These are phyloP conservation scores for Fragosphaeria purpurea DNA, from an alignment of 2,329 filamentous ascomycete species.

Conservation along the genomic window DNA sequence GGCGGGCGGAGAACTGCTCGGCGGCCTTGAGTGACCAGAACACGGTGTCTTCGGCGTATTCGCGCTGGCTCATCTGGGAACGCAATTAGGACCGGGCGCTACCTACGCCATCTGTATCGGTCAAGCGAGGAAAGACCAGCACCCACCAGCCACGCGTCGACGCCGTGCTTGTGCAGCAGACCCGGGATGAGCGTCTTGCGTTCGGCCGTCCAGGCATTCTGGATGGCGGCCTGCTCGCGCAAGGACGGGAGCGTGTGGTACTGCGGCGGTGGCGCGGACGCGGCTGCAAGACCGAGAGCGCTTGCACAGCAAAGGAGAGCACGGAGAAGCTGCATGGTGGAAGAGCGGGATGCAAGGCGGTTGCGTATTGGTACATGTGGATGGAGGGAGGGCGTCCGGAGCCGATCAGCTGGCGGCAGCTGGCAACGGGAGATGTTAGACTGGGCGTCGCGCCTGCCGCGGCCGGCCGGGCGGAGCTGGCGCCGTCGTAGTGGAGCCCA, in stretches of 20 bases:
- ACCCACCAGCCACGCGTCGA: constrained; percentile 39
- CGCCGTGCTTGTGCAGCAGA: constrained; percentile 32
- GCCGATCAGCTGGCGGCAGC: neutral
- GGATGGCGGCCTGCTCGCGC: constrained; percentile 31
- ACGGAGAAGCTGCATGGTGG: neutral
- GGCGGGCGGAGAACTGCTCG: constrained; percentile 36
- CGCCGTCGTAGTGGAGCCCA: no score
- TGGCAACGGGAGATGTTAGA: neutral
- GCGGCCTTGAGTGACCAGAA: constrained; percentile 40
- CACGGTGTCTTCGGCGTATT: constrained; percentile 41
- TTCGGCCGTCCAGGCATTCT: constrained; percentile 34
- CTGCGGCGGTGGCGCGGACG: neutral
- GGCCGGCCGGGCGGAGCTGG: no score
- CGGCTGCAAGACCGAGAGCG: neutral
- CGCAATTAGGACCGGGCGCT: no score
- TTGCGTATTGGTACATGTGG: no score
- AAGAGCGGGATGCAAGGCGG: neutral
- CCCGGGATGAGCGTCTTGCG: constrained; percentile 30
- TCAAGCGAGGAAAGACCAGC: neutral
- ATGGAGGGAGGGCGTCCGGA: no score
- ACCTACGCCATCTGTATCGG: no score
- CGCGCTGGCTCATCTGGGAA: constrained; percentile 36
- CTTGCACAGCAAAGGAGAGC: constrained; percentile 1
- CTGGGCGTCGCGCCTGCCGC: no score
- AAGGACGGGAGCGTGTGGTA: constrained; percentile 32